Percentiles rank a stretch among this genome's conserved stretches.
Conservation (phyloP, 148 eudicot species). For the Persicaria tinctoria region DNA sequence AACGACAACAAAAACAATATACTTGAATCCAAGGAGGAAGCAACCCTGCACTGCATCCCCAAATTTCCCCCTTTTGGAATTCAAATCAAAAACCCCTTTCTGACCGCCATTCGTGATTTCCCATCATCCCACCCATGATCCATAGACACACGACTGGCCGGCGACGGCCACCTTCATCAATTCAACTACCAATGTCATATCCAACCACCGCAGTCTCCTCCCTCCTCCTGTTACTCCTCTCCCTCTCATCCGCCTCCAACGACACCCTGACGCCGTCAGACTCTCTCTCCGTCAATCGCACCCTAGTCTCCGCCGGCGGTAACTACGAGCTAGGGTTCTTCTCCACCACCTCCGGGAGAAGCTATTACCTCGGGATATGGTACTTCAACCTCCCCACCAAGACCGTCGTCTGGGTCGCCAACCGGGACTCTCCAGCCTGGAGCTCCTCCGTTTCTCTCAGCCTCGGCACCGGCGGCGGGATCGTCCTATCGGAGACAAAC, state of each 20-base stretch:
- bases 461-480: conserved; percentile 13
- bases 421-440: conserved; percentile 25
- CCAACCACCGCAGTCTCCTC: background rate
- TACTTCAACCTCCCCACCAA: conserved; percentile 20
- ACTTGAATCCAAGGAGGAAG: too few species aligned
- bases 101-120: too few species aligned
- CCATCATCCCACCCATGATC: too few species aligned
- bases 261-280: conserved; percentile 23
- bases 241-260: background rate
- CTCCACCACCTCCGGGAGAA: background rate
- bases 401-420: conserved; percentile 33
- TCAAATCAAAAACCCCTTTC: too few species aligned
- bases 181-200: background rate
- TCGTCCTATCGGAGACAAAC: conserved; percentile 15
- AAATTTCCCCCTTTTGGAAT: too few species aligned
- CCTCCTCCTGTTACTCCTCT: too few species aligned
- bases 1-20: too few species aligned
- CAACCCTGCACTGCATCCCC: too few species aligned
- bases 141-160: too few species aligned
- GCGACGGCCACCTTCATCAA: too few species aligned
- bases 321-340: conserved; percentile 4
- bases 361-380: conserved; percentile 8
- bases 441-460: conserved; percentile 11
- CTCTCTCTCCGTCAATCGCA: conserved; percentile 21
- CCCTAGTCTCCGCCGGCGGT: conserved; percentile 22